phyloP scores from a whole-genome alignment of 441 rosid genomes.

The Arabidopsis hybrid region DNA sequence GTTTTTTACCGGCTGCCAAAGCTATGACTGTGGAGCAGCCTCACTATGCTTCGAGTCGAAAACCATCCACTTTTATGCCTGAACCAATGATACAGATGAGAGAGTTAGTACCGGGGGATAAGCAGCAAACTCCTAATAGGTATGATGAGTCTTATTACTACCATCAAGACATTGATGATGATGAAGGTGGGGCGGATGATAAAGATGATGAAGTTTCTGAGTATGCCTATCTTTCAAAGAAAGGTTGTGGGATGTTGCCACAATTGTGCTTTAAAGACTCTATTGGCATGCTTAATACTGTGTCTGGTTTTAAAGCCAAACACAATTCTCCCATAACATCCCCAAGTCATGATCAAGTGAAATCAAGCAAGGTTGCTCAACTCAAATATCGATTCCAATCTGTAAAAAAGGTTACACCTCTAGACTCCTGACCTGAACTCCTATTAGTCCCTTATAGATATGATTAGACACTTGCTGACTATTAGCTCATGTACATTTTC shows the following conservation, averaged over 20 bases:
- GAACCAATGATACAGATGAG: conserved; percentile 58
- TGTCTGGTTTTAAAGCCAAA: conserved; percentile 64
- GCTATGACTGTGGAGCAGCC: conserved; percentile 84
- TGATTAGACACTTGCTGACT: conserved; percentile 4
- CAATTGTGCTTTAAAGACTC: conserved; percentile 72
- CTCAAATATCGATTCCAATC: conserved; percentile 55
- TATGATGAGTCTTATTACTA: conserved; percentile 43
- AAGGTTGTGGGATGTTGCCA: conserved; percentile 86
- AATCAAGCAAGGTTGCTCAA: conserved; percentile 53
- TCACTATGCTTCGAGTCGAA: conserved; percentile 70
- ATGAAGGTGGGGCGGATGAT: conserved; percentile 54
- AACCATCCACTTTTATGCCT: conserved; percentile 46
- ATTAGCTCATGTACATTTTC: conserved; percentile 38
- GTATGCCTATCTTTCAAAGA: conserved; percentile 55
- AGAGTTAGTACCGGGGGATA: conserved; percentile 52
- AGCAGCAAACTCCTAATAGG: conserved; percentile 31
- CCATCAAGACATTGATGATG: conserved; percentile 50
- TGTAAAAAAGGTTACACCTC: conserved; percentile 54
- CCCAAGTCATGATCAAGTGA: conserved; percentile 45
- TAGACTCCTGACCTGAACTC: neutral
- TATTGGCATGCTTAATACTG: conserved; percentile 61
- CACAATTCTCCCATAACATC: conserved; percentile 36
- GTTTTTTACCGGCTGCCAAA: conserved; percentile 96
- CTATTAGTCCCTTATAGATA: neutral
- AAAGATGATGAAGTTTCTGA: conserved; percentile 46